A percentile compares a stretch with the other conserved stretches of the same genome.
phyloP scores from a whole-genome alignment of 345 rosid species.

The Lepidium africanum region DNA sequence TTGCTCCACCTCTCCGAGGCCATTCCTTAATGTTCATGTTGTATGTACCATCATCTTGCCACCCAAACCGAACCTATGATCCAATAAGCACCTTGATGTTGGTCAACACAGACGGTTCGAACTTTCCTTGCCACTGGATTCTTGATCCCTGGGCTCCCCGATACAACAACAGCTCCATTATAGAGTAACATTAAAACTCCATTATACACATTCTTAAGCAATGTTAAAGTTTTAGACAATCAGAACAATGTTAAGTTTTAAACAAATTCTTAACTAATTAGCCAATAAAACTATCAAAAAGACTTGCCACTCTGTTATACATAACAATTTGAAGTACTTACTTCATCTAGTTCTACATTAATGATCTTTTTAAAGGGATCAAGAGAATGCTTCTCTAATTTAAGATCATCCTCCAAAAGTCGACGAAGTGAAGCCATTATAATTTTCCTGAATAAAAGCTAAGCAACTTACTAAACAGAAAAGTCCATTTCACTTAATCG shows the following conservation, averaged over 20 bases:
- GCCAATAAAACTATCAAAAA: constrained; percentile 1
- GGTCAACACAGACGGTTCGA: too few species aligned
- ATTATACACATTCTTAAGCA: neutral
- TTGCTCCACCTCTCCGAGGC: constrained; percentile 92
- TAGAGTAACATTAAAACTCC: neutral
- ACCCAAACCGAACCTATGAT: constrained; percentile 74
- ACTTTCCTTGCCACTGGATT: constrained; percentile 47
- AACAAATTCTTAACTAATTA: constrained; percentile 14
- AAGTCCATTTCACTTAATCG: neutral
- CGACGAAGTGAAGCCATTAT: constrained; percentile 81
- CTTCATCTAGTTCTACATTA: constrained; percentile 55
- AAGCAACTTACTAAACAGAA: neutral
- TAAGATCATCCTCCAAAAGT: constrained; percentile 78
- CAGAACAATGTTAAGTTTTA: too few species aligned
- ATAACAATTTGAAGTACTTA: constrained; percentile 16
- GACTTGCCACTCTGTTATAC: neutral
- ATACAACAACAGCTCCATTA: constrained; percentile 70
- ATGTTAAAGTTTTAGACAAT: constrained; percentile 2
- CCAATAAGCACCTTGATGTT: too few species aligned
- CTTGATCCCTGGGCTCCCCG: constrained; percentile 83
- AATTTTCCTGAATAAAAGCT: constrained; percentile 34
- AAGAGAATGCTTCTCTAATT: constrained; percentile 50
- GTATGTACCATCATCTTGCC: constrained; percentile 98
- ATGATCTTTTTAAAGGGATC: constrained; percentile 67
- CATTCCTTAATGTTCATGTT: constrained; percentile 81